These are phyloP conservation scores for Trichoderma citrinoviride DNA, from an alignment of 2,329 filamentous ascomycete genomes.

Conservation along the genomic window DNA sequence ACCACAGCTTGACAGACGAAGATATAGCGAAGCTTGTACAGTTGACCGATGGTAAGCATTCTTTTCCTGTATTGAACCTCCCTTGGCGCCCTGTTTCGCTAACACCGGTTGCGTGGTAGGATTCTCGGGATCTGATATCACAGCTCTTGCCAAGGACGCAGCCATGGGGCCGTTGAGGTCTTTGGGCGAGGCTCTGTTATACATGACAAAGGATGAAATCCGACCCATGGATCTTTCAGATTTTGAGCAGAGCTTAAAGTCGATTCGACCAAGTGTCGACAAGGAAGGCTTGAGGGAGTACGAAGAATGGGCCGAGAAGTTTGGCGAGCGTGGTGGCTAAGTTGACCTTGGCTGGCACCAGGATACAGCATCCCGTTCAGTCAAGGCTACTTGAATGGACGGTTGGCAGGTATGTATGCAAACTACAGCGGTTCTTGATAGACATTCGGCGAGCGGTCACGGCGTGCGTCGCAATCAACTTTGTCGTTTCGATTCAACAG, in stretches of 20 bases:
- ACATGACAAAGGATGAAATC: constrained; percentile 93
- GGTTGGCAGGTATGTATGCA: not conserved
- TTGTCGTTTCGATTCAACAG: not conserved
- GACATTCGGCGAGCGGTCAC: not conserved
- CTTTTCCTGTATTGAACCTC: not conserved
- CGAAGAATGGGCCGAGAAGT: constrained; percentile 91
- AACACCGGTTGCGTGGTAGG: constrained; percentile 50
- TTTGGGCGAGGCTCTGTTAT: constrained; percentile 81
- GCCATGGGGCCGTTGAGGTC: constrained; percentile 94
- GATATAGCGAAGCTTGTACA: constrained; percentile 74
- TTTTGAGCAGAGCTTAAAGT: constrained; percentile 78
- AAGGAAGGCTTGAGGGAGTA: constrained; percentile 81
- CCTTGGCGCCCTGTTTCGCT: not conserved
- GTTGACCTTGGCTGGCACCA: not conserved
- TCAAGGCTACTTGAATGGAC: not conserved
- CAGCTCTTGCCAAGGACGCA: constrained; percentile 92
- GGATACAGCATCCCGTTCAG: not conserved
- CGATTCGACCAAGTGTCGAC: constrained; percentile 87
- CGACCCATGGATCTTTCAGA: constrained; percentile 78
- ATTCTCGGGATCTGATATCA: constrained; percentile 97
- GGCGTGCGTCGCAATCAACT: not conserved
- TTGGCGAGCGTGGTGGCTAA: constrained; percentile 84
- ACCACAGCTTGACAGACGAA: constrained; percentile 68
- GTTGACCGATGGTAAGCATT: constrained; percentile 73
- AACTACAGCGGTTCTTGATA: not conserved